Evolutionary conservation across 1,284 basidiomycete genomes (phyloP), one percentile per base, ranked within the genome.

Genomic region (Amylostereum areolatum): DNA sequence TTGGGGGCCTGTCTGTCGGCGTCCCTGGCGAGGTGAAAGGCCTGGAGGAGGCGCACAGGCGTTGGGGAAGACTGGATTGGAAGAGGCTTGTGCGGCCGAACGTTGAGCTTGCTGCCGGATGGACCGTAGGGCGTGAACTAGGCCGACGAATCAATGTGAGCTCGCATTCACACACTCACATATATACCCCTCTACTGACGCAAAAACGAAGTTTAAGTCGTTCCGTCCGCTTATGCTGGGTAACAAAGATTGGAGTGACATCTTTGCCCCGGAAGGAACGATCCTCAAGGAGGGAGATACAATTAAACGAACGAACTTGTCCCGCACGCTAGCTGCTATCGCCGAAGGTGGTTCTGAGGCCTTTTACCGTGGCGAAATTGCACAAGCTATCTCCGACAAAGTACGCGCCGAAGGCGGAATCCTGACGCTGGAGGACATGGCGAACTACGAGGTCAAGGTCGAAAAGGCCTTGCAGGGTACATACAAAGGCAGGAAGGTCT

Each of bases 1-100:
- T 78, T 50, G 94, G 95, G 6, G 94, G 95, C 3, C 69, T 97
- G 25, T 66, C 89, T 6, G 78, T 93, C 18, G 94, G 79, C 29
- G 84, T 96, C 1, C 94, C 95, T 0, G 89, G 92, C 3, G 93
- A 97, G 67, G 64, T 97, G 45, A 76, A 84, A 27, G 94, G 93
- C 2, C 74, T 97, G 28, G 80, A 86, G 62, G 85, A 83, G 59
- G 87, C 88, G 0, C 87, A 94, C 68, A 67, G 71, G 35, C 75
- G 81, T n/a, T 93, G 88, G 83, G 92, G 91, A 0, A 75, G 67
- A 35, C 62, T 96, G 5, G 73, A 83, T 0, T 97, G 95, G 95
- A 67, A 74, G 34, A 68, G 77, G 27, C 74, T 97, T 27, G 81
- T 97, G 12, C 68, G 79, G 59, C 92, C 94, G 0, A 85, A 81